These are phyloP conservation scores for Taphrina flavorubra DNA, from an alignment of 1,139 yeast genomes.

Conservation along the genomic window DNA sequence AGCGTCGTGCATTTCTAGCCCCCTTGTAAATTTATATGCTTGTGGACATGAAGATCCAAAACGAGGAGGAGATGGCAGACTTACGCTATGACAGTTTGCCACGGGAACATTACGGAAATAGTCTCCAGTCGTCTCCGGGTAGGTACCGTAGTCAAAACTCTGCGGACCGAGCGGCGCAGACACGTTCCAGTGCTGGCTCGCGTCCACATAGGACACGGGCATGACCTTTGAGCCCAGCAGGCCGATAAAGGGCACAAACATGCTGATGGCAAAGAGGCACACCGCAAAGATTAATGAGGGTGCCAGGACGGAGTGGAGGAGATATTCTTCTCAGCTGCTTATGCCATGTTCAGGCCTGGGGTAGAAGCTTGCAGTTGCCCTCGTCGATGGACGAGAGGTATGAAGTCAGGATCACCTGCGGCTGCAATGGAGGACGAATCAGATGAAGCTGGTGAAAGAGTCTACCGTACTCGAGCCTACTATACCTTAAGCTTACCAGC, in stretches of 20 bases:
- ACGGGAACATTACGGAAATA: constrained; percentile 30
- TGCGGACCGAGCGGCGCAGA: constrained; percentile 11
- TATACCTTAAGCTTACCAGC: too few relatives aligned
- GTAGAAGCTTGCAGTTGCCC: too few relatives aligned
- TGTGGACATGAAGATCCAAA: too few relatives aligned
- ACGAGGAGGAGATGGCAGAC: background rate
- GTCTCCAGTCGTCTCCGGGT: constrained; percentile 24
- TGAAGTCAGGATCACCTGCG: too few relatives aligned
- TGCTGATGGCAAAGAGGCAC: constrained; percentile 23
- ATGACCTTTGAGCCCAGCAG: constrained; percentile 7
- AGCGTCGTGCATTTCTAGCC: too few relatives aligned
- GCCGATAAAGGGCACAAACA: constrained; percentile 19
- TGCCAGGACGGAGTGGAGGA: constrained; percentile 22
- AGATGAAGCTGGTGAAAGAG: too few relatives aligned
- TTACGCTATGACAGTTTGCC: constrained; percentile 59
- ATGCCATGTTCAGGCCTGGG: too few relatives aligned
- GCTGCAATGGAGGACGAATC: too few relatives aligned
- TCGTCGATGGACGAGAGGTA: too few relatives aligned
- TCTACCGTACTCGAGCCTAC: too few relatives aligned
- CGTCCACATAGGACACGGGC: background rate
- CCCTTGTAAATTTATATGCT: too few relatives aligned
- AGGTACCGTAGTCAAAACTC: constrained; percentile 34
- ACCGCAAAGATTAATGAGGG: constrained; percentile 3
- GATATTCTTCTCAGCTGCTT: too few relatives aligned
- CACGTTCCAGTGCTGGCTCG: background rate